phyloP scores from a whole-genome alignment of 2,329 filamentous ascomycete genomes.

The Fusarium bulbicola region DNA sequence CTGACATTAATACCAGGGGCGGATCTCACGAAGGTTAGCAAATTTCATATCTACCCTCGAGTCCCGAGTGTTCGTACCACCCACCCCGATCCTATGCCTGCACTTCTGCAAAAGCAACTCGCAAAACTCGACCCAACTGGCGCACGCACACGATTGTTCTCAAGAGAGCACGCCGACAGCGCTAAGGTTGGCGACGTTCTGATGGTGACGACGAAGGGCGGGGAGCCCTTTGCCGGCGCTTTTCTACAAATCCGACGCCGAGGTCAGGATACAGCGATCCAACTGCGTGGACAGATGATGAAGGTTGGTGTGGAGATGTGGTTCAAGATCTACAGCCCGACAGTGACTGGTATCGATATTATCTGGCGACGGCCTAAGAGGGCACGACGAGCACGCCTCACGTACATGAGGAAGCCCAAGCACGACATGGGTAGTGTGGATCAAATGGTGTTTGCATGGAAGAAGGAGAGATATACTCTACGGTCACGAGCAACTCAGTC shows the following conservation, averaged over 20 bases:
- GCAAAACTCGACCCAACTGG: constrained; percentile 83
- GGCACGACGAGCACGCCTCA: constrained; percentile 85
- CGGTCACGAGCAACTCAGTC: constrained; percentile 47
- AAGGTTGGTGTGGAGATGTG: constrained; percentile 95
- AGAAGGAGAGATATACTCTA: constrained; percentile 55
- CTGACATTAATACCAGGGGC: constrained; percentile 41
- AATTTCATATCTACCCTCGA: constrained; percentile 65
- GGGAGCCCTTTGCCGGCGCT: constrained; percentile 90
- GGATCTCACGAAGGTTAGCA: constrained; percentile 48
- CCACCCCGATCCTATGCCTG: constrained; percentile 73
- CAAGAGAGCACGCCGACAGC: constrained; percentile 77
- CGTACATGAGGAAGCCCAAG: constrained; percentile 87
- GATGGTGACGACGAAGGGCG: constrained; percentile 81
- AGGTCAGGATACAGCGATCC: constrained; percentile 88
- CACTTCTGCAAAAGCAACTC: constrained; percentile 75
- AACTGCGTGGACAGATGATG: constrained; percentile 87
- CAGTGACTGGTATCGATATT: constrained; percentile 90
- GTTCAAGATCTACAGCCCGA: constrained; percentile 93
- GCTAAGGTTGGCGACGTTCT: constrained; percentile 90
- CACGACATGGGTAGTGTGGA: constrained; percentile 91
- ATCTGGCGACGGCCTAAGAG: constrained; percentile 87
- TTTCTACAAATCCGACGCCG: constrained; percentile 86
- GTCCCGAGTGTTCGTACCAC: constrained; percentile 63
- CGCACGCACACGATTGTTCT: constrained; percentile 83
- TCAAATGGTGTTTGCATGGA: constrained; percentile 71